Evolutionary conservation across 192 early-diverging fungal species (phyloP).

Genomic region (Linnemannia zychae): DNA sequence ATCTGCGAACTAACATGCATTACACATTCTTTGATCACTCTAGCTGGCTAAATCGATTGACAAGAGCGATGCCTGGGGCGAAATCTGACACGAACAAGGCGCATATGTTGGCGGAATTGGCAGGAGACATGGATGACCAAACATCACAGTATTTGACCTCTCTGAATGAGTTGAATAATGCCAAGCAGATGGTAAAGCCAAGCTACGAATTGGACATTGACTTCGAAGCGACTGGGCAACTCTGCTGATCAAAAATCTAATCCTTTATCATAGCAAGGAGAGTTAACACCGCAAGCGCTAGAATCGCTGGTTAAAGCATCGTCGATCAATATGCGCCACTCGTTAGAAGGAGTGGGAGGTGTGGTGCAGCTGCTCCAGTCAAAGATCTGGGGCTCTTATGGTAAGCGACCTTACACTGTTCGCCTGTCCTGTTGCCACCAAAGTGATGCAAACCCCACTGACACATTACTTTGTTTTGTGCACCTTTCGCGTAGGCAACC

Average conservation of each 20-base stretch:
- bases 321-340: constrained; percentile 31
- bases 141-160: constrained; percentile 34
- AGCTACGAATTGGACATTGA: background rate
- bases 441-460: background rate
- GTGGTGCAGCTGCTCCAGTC: constrained; percentile 34
- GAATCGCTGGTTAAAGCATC: constrained; percentile 31
- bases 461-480: background rate
- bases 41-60: constrained; percentile 42
- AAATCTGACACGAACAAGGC: constrained; percentile 19
- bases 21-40: background rate
- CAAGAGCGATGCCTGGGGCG: constrained; percentile 7
- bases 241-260: background rate
- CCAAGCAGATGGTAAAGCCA: constrained; percentile 29
- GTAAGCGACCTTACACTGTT: background rate
- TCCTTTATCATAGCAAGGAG: constrained; percentile 29
- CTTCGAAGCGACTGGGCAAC: background rate
- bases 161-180: constrained; percentile 22
- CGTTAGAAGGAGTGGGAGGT: constrained; percentile 27
- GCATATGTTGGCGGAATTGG: constrained; percentile 16
- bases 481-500: constrained; percentile 18
- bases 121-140: constrained; percentile 22
- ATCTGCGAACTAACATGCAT: background rate
- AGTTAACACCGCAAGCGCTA: constrained; percentile 21
- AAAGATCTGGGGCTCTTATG: constrained; percentile 37
- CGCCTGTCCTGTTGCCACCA: background rate